Evolutionary conservation across 2,329 filamentous ascomycete species (phyloP).

Genomic region (Aspergillus sp.): DNA sequence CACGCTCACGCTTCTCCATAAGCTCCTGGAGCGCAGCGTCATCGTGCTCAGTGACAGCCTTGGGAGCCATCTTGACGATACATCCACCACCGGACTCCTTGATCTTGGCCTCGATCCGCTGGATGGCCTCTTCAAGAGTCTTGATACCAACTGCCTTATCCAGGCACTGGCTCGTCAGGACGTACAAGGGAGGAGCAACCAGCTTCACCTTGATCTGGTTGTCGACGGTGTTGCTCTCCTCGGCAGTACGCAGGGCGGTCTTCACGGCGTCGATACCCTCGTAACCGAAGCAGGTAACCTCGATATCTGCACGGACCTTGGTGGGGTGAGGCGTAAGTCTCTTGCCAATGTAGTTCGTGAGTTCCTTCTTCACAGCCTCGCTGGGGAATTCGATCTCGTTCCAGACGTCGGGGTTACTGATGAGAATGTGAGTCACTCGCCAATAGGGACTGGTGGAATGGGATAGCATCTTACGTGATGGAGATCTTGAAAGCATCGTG

Average conservation of each 20-base stretch:
- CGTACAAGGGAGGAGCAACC: slow-evolving; percentile 95
- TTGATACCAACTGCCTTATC: slow-evolving; percentile 87
- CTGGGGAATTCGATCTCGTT: slow-evolving; percentile 86
- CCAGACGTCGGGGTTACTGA: slow-evolving; percentile 91
- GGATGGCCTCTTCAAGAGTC: slow-evolving; percentile 82
- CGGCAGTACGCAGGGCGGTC: slow-evolving; percentile 82
- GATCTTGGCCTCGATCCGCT: slow-evolving; percentile 80
- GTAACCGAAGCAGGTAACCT: slow-evolving; percentile 92
- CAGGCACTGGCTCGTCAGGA: slow-evolving; percentile 90
- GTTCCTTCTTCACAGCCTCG: slow-evolving; percentile 79
- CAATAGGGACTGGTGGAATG: background rate
- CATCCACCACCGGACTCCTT: slow-evolving; percentile 73
- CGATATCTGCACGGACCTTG: slow-evolving; percentile 96
- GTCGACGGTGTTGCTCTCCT: slow-evolving; percentile 86
- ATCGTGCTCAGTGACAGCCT: slow-evolving; percentile 98
- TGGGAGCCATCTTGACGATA: slow-evolving; percentile 95
- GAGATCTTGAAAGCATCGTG: slow-evolving; percentile 99
- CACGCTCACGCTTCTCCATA: slow-evolving; percentile 98
- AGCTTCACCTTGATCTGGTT: slow-evolving; percentile 97
- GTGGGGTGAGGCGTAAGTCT: slow-evolving; percentile 96
- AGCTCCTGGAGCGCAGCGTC: slow-evolving; percentile 94
- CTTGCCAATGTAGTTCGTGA: slow-evolving; percentile 95
- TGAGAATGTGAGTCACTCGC: slow-evolving; percentile 10
- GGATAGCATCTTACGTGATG: slow-evolving; percentile 69
- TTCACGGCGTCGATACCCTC: slow-evolving; percentile 99